These are phyloP conservation scores for Penicillium sp. DNA, from an alignment of 2,329 filamentous ascomycete genomes.

Conservation along the genomic window DNA sequence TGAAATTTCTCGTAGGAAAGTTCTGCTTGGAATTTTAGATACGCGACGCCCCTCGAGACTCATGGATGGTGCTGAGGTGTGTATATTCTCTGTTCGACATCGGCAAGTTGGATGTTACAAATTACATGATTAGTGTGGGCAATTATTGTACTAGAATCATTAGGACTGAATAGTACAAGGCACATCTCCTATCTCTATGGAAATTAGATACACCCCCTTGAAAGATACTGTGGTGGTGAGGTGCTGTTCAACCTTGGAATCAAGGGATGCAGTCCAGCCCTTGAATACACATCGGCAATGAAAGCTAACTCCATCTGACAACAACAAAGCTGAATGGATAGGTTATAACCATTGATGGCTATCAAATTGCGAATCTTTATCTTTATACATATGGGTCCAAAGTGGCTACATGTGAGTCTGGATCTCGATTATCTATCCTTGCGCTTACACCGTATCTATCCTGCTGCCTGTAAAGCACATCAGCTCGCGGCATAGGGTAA, in stretches of 20 bases:
- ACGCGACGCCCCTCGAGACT: neutral
- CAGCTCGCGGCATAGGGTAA: neutral
- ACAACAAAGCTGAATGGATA: too few relatives aligned
- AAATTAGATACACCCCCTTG: neutral
- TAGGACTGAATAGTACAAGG: neutral
- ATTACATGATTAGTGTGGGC: neutral
- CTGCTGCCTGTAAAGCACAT: neutral
- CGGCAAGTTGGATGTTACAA: neutral
- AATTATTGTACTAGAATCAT: neutral
- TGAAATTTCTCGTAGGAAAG: neutral
- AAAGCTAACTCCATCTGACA: neutral
- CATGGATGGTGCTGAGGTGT: too few relatives aligned
- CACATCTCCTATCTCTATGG: neutral
- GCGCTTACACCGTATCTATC: neutral
- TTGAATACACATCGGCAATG: neutral
- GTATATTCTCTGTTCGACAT: neutral
- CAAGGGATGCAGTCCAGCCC: neutral
- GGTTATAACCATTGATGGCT: neutral
- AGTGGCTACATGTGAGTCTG: neutral
- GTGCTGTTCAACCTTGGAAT: neutral
- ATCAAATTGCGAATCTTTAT: neutral
- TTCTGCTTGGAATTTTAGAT: neutral
- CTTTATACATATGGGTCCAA: neutral
- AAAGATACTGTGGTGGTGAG: neutral
- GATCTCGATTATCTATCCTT: neutral